Evolutionary conservation across 2,329 filamentous ascomycete genomes (phyloP).

Genomic region (Talaromyces sp.): DNA sequence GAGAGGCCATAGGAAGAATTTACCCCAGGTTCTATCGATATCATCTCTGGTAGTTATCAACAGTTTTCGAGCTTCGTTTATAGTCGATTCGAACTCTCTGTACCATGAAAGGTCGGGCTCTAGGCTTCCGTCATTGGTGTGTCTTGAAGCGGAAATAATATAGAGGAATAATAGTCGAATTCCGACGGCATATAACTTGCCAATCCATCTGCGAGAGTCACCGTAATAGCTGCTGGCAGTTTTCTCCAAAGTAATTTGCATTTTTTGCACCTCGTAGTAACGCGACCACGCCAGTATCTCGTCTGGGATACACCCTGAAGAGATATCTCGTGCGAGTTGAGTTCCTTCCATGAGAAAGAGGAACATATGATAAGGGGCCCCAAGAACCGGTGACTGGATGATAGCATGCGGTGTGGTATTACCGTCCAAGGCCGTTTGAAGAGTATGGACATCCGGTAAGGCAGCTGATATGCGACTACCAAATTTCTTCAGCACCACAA

Average conservation of each 20-base stretch:
- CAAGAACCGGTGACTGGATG: conserved; percentile 12
- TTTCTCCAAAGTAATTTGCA: conserved; percentile 3
- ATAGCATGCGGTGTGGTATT: not conserved
- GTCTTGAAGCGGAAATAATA: not conserved
- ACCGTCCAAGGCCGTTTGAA: not conserved
- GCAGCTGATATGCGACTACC: not conserved
- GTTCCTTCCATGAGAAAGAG: conserved; percentile 13
- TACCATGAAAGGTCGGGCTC: not conserved
- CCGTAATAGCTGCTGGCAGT: not conserved
- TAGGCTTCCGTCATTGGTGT: not conserved
- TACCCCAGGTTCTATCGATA: conserved; percentile 13
- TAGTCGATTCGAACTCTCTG: not conserved
- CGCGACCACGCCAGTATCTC: conserved; percentile 9
- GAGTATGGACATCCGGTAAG: not conserved
- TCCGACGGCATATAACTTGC: conserved; percentile 12
- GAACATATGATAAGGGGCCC: conserved; percentile 16
- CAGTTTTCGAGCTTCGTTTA: conserved; percentile 5
- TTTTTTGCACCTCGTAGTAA: conserved; percentile 6
- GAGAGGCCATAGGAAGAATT: conserved; percentile 16
- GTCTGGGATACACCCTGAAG: not conserved
- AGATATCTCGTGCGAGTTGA: not conserved
- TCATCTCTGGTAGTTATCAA: conserved; percentile 11
- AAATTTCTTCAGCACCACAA: conserved; percentile 11
- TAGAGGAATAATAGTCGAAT: conserved; percentile 15
- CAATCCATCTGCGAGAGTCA: conserved; percentile 16